Evolutionary conservation across 805 yeast genomes (phyloP), one percentile per base, ranked within the genome.

Genomic region (Spathaspora hagerdaliae): DNA sequence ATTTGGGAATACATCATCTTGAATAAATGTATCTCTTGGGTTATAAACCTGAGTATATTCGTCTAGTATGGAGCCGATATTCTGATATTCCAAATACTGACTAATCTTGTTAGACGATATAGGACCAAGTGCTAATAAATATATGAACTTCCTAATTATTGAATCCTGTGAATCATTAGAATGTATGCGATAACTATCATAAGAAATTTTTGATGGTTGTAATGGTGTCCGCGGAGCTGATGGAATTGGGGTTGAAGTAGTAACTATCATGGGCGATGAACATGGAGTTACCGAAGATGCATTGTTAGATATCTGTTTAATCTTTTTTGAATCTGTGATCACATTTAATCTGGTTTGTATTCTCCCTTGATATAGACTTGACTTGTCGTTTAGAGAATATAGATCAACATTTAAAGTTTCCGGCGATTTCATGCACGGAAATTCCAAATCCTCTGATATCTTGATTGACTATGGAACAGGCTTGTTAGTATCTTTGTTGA

Each of bases 71-170:
- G 54, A 41, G 9, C 52, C 52, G 15, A 56, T 39, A 24, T 31
- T 15, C 19, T 31, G 27, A 19, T 39, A 32, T 11, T 32, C 7
- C 35, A 32, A 14, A 19, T 27, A 14, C 19, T 19, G 27, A 11
- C 27, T 10, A 11, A 39, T 39, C 29, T 42, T 6, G 5, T 14
- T 51, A 1, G 58, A 50, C 1, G 76, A 55, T 13, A 62, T 57
- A 2, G 82, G 81, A 1, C 80, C 82, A 36, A 78, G 56, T 1
- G 83, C 78, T 33, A 78, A 53, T 26, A 73, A 57, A 49, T 74
- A 75, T 19, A 76, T 53, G 34, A 78, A 61, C 42, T 74, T 69
- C 9, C 36, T 41, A 13, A 43, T 35, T 5, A 48, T 29, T 6
- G 36, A 31, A 10, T 45, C 49, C 1, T 42, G 13, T 12, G 46